Conservation (phyloP, 208 protist genomes). For the Crithidia expoeki region DNA sequence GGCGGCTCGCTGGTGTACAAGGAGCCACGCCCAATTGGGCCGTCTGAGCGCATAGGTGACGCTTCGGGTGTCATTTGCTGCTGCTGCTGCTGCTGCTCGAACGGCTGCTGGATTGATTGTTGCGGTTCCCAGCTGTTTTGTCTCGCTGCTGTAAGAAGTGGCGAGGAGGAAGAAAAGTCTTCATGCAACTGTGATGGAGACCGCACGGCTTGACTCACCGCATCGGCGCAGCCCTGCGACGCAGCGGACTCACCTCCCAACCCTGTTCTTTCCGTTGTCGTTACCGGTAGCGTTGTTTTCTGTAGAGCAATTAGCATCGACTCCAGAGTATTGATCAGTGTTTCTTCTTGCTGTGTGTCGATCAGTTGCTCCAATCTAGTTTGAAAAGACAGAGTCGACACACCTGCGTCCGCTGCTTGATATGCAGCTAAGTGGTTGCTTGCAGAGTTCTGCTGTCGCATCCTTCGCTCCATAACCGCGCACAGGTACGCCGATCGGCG, state of each 20-base stretch:
- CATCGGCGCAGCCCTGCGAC: too few relatives aligned
- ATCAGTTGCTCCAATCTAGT: neutral
- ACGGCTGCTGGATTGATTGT: neutral
- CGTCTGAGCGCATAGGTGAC: neutral
- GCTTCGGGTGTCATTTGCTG: neutral
- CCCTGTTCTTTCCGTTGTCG: too few relatives aligned
- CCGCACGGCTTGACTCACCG: neutral
- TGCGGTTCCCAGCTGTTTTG: neutral
- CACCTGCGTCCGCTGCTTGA: too few relatives aligned
- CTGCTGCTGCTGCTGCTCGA: too few relatives aligned
- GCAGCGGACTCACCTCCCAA: too few relatives aligned
- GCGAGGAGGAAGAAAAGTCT: neutral
- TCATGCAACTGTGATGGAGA: neutral
- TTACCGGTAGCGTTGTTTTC: neutral
- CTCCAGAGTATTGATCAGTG: too few relatives aligned
- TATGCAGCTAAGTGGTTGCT: too few relatives aligned
- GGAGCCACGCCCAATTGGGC: neutral
- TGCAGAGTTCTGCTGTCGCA: too few relatives aligned
- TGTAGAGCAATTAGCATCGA: neutral
- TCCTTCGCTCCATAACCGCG: too few relatives aligned
- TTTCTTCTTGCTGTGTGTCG: too few relatives aligned
- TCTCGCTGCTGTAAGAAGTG: neutral
- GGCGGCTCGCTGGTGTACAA: constrained; percentile 7
- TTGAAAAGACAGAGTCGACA: too few relatives aligned
- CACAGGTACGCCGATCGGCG: constrained; percentile 37